phyloP scores from a whole-genome alignment of 148 eudicot species.

The Spergularia bocconei region DNA sequence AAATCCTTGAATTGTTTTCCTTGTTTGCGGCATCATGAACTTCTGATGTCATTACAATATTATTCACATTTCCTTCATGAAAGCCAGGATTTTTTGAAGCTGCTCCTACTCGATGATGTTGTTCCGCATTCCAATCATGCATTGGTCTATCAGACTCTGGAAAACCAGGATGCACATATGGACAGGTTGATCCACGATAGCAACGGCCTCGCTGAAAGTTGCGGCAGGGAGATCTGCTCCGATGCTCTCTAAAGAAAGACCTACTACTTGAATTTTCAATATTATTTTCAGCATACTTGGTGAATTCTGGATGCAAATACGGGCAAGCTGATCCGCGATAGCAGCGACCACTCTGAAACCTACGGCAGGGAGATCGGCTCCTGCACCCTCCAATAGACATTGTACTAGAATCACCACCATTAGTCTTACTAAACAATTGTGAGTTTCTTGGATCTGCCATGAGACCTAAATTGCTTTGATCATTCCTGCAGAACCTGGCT shows the following conservation, averaged over 20 bases:
- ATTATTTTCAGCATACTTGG: not conserved
- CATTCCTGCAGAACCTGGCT: slow-evolving; percentile 7
- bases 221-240: slow-evolving; percentile 28
- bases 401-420: slow-evolving; percentile 5
- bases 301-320: slow-evolving; percentile 17
- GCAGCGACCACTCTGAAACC: slow-evolving; percentile 26
- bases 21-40: slow-evolving; percentile 15
- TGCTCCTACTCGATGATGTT: slow-evolving; percentile 1
- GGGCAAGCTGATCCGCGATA: slow-evolving; percentile 22
- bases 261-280: slow-evolving; percentile 8
- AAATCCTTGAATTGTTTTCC: slow-evolving; percentile 5
- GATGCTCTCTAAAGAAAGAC: slow-evolving; percentile 4
- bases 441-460: slow-evolving; percentile 13
- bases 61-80: slow-evolving; percentile 6
- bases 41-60: not conserved
- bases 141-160: slow-evolving; percentile 8
- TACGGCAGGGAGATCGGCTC: slow-evolving; percentile 30
- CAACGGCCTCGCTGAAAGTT: slow-evolving; percentile 25
- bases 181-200: slow-evolving; percentile 20
- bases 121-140: slow-evolving; percentile 8
- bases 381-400: slow-evolving; percentile 3
- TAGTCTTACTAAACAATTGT: slow-evolving; percentile 14
- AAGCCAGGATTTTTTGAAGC: slow-evolving; percentile 15
- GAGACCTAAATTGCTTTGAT: slow-evolving; percentile 8
- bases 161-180: slow-evolving; percentile 18